These are phyloP conservation scores for Aureoboletus auriporus DNA, from an alignment of 768 basidiomycete species.

Conservation along the genomic window DNA sequence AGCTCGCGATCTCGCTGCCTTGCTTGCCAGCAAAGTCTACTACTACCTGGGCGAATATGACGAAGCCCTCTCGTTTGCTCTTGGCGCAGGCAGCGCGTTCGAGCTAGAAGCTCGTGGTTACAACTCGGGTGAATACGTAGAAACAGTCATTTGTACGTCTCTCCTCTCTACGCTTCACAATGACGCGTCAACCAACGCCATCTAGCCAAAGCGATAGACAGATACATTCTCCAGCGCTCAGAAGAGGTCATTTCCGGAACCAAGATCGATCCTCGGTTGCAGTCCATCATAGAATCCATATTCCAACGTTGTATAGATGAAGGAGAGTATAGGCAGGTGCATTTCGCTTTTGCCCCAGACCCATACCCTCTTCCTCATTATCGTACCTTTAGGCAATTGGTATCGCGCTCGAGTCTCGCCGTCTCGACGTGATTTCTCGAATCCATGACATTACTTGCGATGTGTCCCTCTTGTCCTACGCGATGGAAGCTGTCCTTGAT, in stretches of 20 bases:
- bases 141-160: constrained; percentile 88
- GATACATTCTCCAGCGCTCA: constrained; percentile 72
- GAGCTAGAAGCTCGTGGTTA: constrained; percentile 61
- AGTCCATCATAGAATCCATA: constrained; percentile 84
- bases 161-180: background rate
- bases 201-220: constrained; percentile 92
- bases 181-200: background rate
- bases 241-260: constrained; percentile 47
- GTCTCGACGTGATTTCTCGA: constrained; percentile 79
- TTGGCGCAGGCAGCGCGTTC: constrained; percentile 86
- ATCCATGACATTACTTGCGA: constrained; percentile 76
- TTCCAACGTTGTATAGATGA: constrained; percentile 83
- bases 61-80: constrained; percentile 92
- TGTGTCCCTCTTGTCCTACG: constrained; percentile 77
- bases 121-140: constrained; percentile 82
- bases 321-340: constrained; percentile 86
- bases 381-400: constrained; percentile 70
- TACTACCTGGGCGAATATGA: constrained; percentile 95
- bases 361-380: constrained; percentile 6
- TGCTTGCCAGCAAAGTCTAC: constrained; percentile 97
- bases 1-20: constrained; percentile 78
- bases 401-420: constrained; percentile 87
- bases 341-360: constrained; percentile 10
- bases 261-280: constrained; percentile 76
- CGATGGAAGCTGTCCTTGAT: constrained; percentile 89